Conservation (phyloP, 495 filamentous ascomycete species). For the Aspergillus egyptiacus region DNA sequence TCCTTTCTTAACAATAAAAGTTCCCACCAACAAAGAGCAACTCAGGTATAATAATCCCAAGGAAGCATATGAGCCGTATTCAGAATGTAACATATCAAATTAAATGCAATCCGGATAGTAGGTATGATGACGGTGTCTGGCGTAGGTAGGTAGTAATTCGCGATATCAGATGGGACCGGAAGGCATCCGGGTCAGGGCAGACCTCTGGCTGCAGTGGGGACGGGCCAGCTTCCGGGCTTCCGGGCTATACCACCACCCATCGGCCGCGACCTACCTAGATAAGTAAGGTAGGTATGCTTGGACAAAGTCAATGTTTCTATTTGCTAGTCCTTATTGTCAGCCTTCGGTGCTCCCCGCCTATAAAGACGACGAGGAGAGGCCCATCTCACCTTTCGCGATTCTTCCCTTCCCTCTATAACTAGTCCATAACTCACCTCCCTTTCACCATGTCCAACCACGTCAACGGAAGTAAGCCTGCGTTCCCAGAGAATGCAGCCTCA, state of each 20-base stretch:
- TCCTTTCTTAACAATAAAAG: no score
- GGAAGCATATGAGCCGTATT: no score
- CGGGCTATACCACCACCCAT: neutral
- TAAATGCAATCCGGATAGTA: neutral
- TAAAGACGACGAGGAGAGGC: neutral
- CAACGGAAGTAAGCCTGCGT: conserved; percentile 26
- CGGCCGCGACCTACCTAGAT: no score
- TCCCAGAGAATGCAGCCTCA: conserved; percentile 32
- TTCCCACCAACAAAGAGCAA: no score
- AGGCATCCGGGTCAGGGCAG: conserved; percentile 14
- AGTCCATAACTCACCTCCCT: neutral
- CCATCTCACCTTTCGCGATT: neutral
- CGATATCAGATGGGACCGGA: conserved; percentile 16
- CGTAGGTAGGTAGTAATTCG: no score
- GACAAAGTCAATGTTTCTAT: no score
- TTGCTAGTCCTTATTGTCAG: neutral
- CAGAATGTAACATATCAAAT: neutral
- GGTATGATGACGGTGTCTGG: neutral
- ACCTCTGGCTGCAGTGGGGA: neutral
- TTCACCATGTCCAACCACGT: conserved; percentile 15
- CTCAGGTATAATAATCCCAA: no score
- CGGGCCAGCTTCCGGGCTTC: conserved; percentile 12
- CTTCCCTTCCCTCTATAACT: neutral
- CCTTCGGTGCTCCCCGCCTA: conserved; percentile 1
- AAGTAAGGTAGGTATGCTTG: no score